Evolutionary conservation across 306 rosid species (phyloP).

Genomic region (Carpinus fangiana): DNA sequence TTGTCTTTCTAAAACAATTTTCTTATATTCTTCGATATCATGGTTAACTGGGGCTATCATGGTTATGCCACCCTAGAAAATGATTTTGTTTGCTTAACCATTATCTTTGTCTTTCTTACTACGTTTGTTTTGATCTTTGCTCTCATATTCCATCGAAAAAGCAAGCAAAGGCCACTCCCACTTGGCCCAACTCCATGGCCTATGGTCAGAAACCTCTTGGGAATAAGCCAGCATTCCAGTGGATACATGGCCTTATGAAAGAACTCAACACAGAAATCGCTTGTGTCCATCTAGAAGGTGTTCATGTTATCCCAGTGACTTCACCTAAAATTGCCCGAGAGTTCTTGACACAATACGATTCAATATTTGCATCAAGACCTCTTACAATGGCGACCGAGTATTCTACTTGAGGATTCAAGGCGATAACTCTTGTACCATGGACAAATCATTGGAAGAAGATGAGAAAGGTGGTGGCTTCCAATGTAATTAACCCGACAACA

Average conservation of each 20-base stretch:
- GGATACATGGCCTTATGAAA: slow-evolving; percentile 44
- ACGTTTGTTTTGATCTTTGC: neutral
- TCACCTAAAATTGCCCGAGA: slow-evolving; percentile 35
- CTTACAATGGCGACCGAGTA: slow-evolving; percentile 6
- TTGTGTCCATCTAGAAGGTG: slow-evolving; percentile 44
- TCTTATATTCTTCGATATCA: no score
- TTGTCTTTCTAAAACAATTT: no score
- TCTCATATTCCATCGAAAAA: neutral
- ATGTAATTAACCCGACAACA: slow-evolving; percentile 18
- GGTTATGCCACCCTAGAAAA: neutral
- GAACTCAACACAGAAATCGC: slow-evolving; percentile 42
- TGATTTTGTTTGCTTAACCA: neutral
- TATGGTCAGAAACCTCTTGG: slow-evolving; percentile 36
- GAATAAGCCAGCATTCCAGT: slow-evolving; percentile 22
- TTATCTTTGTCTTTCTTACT: neutral
- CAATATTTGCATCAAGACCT: slow-evolving; percentile 43
- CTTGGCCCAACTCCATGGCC: slow-evolving; percentile 52
- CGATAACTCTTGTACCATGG: slow-evolving; percentile 13
- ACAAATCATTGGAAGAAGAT: slow-evolving; percentile 41
- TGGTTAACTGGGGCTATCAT: no score
- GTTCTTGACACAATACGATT: slow-evolving; percentile 43
- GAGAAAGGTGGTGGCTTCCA: slow-evolving; percentile 20
- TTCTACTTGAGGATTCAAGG: slow-evolving; percentile 20
- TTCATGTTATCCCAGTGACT: slow-evolving; percentile 40
- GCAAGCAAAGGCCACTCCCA: slow-evolving; percentile 11